Conservation (phyloP, 345 rosid genomes). For the Mallotus nudiflorus region DNA sequence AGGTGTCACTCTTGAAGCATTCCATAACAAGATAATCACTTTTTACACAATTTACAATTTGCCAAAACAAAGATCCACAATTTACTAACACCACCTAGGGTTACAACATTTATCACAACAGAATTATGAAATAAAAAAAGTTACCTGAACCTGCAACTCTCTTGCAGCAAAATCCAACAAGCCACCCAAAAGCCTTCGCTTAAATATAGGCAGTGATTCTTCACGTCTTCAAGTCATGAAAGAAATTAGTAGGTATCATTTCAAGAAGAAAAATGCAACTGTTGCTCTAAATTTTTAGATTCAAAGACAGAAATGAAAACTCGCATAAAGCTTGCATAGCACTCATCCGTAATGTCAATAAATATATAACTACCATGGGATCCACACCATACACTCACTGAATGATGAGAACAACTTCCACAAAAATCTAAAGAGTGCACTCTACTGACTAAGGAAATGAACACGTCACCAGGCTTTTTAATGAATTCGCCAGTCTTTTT, state of each 20-base stretch:
- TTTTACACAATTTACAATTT: not conserved
- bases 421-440: not conserved
- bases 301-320: not conserved
- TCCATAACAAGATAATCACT: not conserved
- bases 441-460: not conserved
- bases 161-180: constrained; percentile 96
- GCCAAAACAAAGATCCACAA: constrained; percentile 5
- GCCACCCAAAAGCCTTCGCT: constrained; percentile 92
- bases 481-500: too few relatives aligned
- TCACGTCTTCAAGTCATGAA: constrained; percentile 71
- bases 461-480: not conserved
- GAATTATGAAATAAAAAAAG: not conserved
- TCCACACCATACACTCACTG: not conserved
- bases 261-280: constrained; percentile 2
- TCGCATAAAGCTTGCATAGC: not conserved
- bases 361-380: not conserved
- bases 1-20: not conserved
- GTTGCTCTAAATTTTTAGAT: not conserved
- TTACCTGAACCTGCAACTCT: constrained; percentile 97
- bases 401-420: not conserved
- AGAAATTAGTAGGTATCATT: constrained; percentile 8
- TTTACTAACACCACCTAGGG: not conserved
- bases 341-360: not conserved
- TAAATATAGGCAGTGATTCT: constrained; percentile 91
- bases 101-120: not conserved